A percentile compares a stretch with the other conserved stretches of the same genome.
phyloP scores from a whole-genome alignment of 306 rosid genomes.

The Malus fusca region DNA sequence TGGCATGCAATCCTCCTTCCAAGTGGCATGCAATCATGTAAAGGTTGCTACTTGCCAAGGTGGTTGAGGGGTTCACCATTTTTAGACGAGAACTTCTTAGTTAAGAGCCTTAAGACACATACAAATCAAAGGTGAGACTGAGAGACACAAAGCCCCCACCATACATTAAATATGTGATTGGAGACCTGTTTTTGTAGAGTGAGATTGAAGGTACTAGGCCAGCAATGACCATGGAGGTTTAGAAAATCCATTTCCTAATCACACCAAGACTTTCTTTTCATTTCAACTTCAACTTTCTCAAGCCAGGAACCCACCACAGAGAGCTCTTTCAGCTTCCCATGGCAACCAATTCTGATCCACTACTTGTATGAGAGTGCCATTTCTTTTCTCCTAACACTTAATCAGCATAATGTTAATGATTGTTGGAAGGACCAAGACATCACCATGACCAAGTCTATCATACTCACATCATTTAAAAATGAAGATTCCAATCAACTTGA shows the following conservation, averaged over 20 bases:
- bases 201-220: not conserved
- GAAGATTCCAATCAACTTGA: conserved; percentile 7
- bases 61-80: not conserved
- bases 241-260: not conserved
- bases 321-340: not conserved
- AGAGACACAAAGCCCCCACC: not conserved
- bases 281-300: not conserved
- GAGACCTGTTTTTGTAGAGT: not conserved
- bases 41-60: not conserved
- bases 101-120: not conserved
- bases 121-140: conserved; percentile 1
- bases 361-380: not conserved
- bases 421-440: not conserved
- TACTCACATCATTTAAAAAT: not conserved
- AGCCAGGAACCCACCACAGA: not conserved
- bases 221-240: not conserved
- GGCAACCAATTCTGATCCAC: conserved; percentile 4
- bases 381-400: not conserved
- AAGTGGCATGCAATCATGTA: not conserved
- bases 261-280: not conserved
- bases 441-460: not conserved
- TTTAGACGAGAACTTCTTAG: not conserved
- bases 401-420: not conserved
- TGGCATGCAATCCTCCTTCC: too few relatives aligned
- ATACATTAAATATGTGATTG: not conserved